These are phyloP conservation scores for Chamaenerion angustifolium DNA, from an alignment of 345 rosid genomes.

Conservation along the genomic window DNA sequence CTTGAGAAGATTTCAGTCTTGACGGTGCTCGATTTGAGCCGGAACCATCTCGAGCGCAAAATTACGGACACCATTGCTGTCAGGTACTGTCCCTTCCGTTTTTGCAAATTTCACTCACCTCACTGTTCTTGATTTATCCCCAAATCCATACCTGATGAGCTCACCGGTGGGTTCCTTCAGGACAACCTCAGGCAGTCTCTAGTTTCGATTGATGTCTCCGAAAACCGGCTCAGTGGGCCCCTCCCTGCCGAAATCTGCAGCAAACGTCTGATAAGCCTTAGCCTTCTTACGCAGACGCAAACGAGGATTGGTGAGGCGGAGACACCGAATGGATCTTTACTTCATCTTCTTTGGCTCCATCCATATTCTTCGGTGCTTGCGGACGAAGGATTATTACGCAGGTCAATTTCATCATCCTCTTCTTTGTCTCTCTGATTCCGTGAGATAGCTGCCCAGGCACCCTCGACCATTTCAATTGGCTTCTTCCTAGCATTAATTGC, in stretches of 20 bases:
- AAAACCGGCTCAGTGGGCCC: slow-evolving; percentile 62
- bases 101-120: slow-evolving; percentile 64
- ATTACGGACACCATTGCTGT: slow-evolving; percentile 53
- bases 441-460: too few relatives aligned
- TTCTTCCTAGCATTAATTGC: too few relatives aligned
- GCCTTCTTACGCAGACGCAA: slow-evolving; percentile 57
- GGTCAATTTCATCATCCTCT: too few relatives aligned
- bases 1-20: slow-evolving; percentile 66
- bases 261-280: slow-evolving; percentile 42
- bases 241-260: slow-evolving; percentile 58
- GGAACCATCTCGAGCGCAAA: slow-evolving; percentile 68
- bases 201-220: slow-evolving; percentile 68
- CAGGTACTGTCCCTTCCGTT: slow-evolving; percentile 53
- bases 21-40: slow-evolving; percentile 51
- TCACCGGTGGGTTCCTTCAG: slow-evolving; percentile 47
- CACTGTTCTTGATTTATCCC: slow-evolving; percentile 63
- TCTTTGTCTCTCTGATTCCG: too few relatives aligned
- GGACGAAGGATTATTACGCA: too few relatives aligned
- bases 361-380: too few relatives aligned
- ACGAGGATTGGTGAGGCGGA: too few relatives aligned
- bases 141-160: slow-evolving; percentile 47
- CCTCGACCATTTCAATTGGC: too few relatives aligned
- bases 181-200: slow-evolving; percentile 45
- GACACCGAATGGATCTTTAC: too few relatives aligned
- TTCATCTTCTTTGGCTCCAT: too few relatives aligned